Evolutionary conservation across 163 green algal species (phyloP), one percentile per base, ranked within the genome.

Genomic region (Scenedesmus sp.): DNA sequence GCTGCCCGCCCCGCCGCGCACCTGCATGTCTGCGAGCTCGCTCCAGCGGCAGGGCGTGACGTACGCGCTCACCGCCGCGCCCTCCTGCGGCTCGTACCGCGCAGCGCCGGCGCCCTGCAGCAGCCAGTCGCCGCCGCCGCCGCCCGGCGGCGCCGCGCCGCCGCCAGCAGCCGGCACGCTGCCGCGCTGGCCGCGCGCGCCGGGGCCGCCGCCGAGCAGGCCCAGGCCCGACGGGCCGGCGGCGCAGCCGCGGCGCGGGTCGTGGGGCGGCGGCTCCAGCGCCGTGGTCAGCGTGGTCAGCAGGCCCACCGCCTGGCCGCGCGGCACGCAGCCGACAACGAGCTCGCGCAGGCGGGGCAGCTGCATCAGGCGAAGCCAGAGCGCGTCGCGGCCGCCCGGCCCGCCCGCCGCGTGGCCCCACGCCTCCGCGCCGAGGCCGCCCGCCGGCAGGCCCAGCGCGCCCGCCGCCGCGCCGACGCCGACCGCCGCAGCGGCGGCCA

Each of bases 341-440:
- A 75, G 7, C 50, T 75, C 50, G n/a, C 42, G 66, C 13, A 75
- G 24, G 13, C 31, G 14, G 9, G 66, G 66, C 50, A 75, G 17
- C 66, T 63, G 50, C 66, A 75, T 11, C 22, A 64, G 50, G 20
- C 20, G 33, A 22, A 54, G 24, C 28, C 56, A 75, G 10, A 36
- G 4, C 4, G 18, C 26, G 44, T 75, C 50, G 24, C 34, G 39
- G 7, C 39, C 39, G 7, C 7, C 39, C 39, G 7, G 39, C 39
- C 6, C 39, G 39, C 39, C 7, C 39, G 39, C 7, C 39, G 10
- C 10, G 7, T 47, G 39, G 39, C 39, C 7, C 39, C 39, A n/a
- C n/a, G n/a, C n/a, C n/a, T n/a, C n/a, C n/a, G n/a, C n/a, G n/a
- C n/a, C n/a, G n/a, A n/a, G n/a, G n/a, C n/a, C n/a, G n/a, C n/a